Percentiles rank a stretch among this genome's conserved stretches.
Evolutionary conservation across 768 basidiomycete genomes (phyloP).

Genomic region (Zangia roseola): DNA sequence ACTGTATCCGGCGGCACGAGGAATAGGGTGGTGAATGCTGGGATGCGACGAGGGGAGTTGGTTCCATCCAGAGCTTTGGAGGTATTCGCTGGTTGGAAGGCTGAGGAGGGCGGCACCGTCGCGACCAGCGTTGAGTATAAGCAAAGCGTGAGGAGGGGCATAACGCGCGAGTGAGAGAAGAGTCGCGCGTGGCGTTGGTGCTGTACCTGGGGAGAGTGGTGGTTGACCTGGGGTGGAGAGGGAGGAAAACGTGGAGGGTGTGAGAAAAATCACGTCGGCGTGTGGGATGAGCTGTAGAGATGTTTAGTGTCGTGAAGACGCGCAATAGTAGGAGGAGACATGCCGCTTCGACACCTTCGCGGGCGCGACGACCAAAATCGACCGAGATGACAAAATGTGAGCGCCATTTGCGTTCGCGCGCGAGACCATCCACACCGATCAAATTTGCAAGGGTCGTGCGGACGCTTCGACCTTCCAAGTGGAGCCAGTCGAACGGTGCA

Average conservation of each 20-base stretch:
- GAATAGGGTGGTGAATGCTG: background rate
- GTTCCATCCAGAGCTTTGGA: constrained; percentile 80
- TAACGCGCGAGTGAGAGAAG: constrained; percentile 68
- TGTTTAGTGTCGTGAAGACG: background rate
- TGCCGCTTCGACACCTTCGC: constrained; percentile 80
- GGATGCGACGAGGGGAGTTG: constrained; percentile 13
- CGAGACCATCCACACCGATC: constrained; percentile 75
- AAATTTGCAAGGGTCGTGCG: constrained; percentile 81
- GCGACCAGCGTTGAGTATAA: constrained; percentile 79
- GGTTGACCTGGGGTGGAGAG: constrained; percentile 18
- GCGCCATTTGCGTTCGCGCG: constrained; percentile 81
- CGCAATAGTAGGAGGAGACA: constrained; percentile 26
- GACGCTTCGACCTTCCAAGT: constrained; percentile 79
- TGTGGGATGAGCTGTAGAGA: constrained; percentile 68
- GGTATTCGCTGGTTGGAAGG: constrained; percentile 81
- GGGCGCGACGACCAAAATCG: constrained; percentile 69
- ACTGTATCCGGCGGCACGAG: constrained; percentile 14
- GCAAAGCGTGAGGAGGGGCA: constrained; percentile 70
- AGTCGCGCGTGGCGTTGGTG: constrained; percentile 68
- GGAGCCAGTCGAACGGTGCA: constrained; percentile 84
- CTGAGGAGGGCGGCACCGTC: constrained; percentile 81
- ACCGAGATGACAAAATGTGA: constrained; percentile 79
- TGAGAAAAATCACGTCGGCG: constrained; percentile 77
- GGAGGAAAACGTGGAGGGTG: constrained; percentile 26
- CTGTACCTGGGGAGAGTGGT: constrained; percentile 39